phyloP scores from a whole-genome alignment of 2,329 filamentous ascomycete species.

The Pseudopyricularia javanii region DNA sequence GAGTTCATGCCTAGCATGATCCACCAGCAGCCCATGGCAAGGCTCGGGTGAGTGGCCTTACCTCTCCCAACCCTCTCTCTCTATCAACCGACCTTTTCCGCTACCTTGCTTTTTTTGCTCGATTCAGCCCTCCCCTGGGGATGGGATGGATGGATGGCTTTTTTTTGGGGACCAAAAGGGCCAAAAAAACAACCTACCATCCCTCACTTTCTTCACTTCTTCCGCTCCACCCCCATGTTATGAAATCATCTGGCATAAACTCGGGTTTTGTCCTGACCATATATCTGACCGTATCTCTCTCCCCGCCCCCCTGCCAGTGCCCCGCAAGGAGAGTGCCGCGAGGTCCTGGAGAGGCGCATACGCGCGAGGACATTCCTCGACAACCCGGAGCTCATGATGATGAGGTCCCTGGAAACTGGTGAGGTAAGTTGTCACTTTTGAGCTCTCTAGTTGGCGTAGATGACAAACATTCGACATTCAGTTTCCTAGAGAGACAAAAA shows the following conservation, averaged over 20 bases:
- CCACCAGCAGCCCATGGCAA: not conserved
- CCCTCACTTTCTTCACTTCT: too few relatives aligned
- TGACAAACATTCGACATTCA: too few relatives aligned
- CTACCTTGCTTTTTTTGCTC: too few relatives aligned
- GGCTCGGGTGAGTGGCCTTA: not conserved
- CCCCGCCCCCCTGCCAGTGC: not conserved
- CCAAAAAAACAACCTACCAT: too few relatives aligned
- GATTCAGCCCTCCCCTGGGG: too few relatives aligned
- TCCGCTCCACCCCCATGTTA: too few relatives aligned
- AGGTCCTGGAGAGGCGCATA: conserved; percentile 28
- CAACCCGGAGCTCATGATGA: conserved; percentile 45
- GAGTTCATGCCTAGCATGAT: not conserved
- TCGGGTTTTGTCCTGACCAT: not conserved
- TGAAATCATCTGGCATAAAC: too few relatives aligned
- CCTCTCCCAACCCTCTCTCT: not conserved
- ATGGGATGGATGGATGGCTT: too few relatives aligned
- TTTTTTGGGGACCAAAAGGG: too few relatives aligned
- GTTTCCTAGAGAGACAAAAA: not conserved
- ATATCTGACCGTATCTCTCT: not conserved
- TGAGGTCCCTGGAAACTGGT: conserved; percentile 39
- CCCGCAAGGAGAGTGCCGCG: conserved; percentile 22
- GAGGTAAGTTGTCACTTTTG: conserved; percentile 30
- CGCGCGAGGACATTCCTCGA: conserved; percentile 42
- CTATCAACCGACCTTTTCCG: too few relatives aligned
- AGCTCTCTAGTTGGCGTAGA: too few relatives aligned